phyloP scores from a whole-genome alignment of 129 eudicot species.

The Flaveria brownii region DNA sequence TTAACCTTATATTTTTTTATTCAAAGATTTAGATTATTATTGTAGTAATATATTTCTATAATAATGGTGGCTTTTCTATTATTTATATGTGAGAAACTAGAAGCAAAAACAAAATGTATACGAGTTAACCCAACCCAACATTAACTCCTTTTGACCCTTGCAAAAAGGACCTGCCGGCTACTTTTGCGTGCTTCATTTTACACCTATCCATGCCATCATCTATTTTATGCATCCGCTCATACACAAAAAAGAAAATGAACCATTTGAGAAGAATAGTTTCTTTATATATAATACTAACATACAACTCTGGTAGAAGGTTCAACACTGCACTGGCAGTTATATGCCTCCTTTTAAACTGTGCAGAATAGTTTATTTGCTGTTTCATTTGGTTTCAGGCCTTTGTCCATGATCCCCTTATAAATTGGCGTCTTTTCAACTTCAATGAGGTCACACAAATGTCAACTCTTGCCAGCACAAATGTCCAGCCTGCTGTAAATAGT shows the following conservation, averaged over 20 bases:
- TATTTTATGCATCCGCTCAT: not conserved
- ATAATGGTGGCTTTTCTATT: not conserved
- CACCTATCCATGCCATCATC: not conserved
- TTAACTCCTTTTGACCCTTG: not conserved
- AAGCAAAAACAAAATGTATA: not conserved
- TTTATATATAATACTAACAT: not conserved
- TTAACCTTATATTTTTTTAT: not conserved
- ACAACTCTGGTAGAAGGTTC: not conserved
- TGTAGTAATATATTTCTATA: not conserved
- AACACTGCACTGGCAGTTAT: not conserved
- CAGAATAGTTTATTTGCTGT: not conserved
- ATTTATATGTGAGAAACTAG: not conserved
- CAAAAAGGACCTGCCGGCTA: not conserved
- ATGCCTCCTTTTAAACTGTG: not conserved
- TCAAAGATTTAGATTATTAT: not conserved
- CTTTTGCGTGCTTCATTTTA: not conserved
- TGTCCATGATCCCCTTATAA: constrained; percentile 97
- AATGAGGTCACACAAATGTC: constrained; percentile 94
- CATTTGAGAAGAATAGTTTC: not conserved
- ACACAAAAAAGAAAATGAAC: not conserved
- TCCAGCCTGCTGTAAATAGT: constrained; percentile 57
- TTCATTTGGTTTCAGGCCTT: constrained; percentile 62
- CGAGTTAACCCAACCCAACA: not conserved
- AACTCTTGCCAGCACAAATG: constrained; percentile 56
- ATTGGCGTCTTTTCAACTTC: constrained; percentile 97